Base-by-base conservation (phyloP, 2,329 filamentous ascomycete species). In the Paraphaeosphaeria minitans region DNA sequence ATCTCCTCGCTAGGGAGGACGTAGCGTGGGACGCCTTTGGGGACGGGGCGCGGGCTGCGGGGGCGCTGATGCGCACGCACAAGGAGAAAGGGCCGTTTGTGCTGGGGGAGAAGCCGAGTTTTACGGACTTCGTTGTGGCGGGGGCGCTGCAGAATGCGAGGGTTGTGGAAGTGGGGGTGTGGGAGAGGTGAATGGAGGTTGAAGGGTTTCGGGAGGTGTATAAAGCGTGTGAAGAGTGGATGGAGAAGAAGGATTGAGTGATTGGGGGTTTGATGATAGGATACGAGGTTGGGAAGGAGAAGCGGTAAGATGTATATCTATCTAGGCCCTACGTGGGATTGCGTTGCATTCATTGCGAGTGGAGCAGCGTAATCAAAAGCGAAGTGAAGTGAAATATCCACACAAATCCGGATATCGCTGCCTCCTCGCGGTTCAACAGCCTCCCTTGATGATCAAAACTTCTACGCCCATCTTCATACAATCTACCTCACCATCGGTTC, bases 141-240 rank as follows among this genome's bases (percentile, higher is more conserved):
- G 78, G 77, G 5, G 60, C 64, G 2, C 58, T 80, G 5, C 74
- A 77, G 66, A 66, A 58, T 59, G 70, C 71, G 39, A 75, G 70
- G 45, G 39, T 56, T 91, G 8, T 93, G 93, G 65, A 79, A 93
- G 43, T 87, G 93, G 43, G 37, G 21, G 59, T 61, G 27, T 63
- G 53, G 16, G n/a, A 49, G 54, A 59, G 56, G 59, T 42, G 52
- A 16, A 41, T 43, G 35, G 43, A 48, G 50, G 55, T 50, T n/a
- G 50, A 54, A 21, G 61, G 56, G 27, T 61, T 33, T 42, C 35
- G 21, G 37, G 50, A 54, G 33, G 22, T 61, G 19, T 64, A 61
- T 51, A 52, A 55, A 35, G 61, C 56, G 14, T 64, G 56, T 51
- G 21, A 53, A 41, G 46, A 43, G 22, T 61, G 53, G 16, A 57